Evolutionary conservation across 1,139 yeast species (phyloP).

Genomic region (Zygoascus hellenicus): DNA sequence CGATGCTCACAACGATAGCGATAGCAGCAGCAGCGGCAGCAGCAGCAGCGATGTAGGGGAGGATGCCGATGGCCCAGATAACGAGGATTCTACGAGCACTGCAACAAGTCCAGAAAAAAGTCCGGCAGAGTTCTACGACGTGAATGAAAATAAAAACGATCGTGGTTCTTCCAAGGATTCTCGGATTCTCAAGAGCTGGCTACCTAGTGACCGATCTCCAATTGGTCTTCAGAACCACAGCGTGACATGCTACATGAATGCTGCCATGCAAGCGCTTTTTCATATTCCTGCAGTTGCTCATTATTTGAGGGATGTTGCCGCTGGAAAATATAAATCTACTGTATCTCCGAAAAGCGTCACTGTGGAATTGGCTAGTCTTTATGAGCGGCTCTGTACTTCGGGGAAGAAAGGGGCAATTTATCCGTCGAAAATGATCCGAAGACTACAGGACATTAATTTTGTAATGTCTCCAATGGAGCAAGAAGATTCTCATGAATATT

Average conservation of each 20-base stretch:
- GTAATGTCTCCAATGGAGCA: constrained; percentile 98
- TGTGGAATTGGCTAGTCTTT: constrained; percentile 64
- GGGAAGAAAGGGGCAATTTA: constrained; percentile 34
- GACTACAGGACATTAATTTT: constrained; percentile 82
- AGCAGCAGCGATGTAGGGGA: constrained; percentile 12
- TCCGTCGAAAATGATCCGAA: constrained; percentile 66
- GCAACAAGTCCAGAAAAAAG: background rate
- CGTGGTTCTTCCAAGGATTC: constrained; percentile 35
- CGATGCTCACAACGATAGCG: constrained; percentile 19
- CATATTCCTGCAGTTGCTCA: constrained; percentile 91
- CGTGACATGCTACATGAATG: constrained; percentile 93
- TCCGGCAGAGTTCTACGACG: constrained; percentile 21
- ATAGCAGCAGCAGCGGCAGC: constrained; percentile 14
- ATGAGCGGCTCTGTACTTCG: constrained; percentile 57
- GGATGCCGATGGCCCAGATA: constrained; percentile 1
- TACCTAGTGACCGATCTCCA: constrained; percentile 41
- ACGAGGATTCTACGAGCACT: background rate
- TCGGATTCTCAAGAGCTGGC: constrained; percentile 55
- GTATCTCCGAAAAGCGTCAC: constrained; percentile 60
- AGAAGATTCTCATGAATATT: constrained; percentile 96
- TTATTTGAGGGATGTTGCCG: constrained; percentile 61
- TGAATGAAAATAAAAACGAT: constrained; percentile 30
- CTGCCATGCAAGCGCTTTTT: constrained; percentile 84
- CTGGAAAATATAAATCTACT: constrained; percentile 33
- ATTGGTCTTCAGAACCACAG: constrained; percentile 85